phyloP scores from a whole-genome alignment of 495 filamentous ascomycete genomes.

The Niebla homalea region DNA sequence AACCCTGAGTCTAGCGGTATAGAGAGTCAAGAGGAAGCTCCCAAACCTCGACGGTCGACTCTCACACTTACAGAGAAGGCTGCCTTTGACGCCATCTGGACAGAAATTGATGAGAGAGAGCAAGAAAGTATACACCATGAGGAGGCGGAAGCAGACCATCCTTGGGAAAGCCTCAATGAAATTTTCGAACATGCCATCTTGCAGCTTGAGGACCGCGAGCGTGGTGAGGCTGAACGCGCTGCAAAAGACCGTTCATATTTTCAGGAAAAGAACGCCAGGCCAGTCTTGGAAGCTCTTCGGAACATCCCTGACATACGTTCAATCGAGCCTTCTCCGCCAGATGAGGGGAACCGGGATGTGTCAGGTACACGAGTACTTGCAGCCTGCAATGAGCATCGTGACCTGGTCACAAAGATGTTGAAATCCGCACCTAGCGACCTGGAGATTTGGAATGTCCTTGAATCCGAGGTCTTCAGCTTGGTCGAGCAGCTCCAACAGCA shows the following conservation, averaged over 20 bases:
- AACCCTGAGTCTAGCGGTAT: no score
- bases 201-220: neutral
- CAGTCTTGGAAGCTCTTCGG: neutral
- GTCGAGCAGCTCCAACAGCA: slow-evolving; percentile 30
- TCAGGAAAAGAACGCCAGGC: no score
- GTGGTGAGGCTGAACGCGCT: no score
- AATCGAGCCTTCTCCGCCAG: neutral
- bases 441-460: slow-evolving; percentile 58
- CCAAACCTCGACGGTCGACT: slow-evolving; percentile 5
- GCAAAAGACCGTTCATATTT: no score
- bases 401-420: slow-evolving; percentile 33
- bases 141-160: neutral
- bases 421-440: slow-evolving; percentile 42
- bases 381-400: slow-evolving; percentile 6
- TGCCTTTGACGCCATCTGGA: slow-evolving; percentile 46
- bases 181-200: slow-evolving; percentile 15
- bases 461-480: slow-evolving; percentile 55
- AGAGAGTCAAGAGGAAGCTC: no score
- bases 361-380: neutral
- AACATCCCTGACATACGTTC: neutral
- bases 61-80: slow-evolving; percentile 26
- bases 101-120: slow-evolving; percentile 27
- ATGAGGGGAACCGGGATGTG: no score
- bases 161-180: slow-evolving; percentile 6
- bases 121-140: slow-evolving; percentile 1